Evolutionary conservation across 129 eudicot genomes (phyloP).

Genomic region (Flaveria linearis): DNA sequence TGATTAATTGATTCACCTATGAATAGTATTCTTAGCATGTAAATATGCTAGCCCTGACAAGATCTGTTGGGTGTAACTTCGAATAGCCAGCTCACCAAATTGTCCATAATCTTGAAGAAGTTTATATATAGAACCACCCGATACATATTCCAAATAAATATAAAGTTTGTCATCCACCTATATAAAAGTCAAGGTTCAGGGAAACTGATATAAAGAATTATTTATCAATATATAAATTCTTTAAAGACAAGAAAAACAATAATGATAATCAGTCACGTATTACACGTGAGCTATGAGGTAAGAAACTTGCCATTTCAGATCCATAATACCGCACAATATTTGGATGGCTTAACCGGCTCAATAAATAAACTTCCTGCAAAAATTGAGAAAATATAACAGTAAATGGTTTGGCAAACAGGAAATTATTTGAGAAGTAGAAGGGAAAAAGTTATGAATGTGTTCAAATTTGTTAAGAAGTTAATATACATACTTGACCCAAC

Average conservation of each 20-base stretch:
- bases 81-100: constrained; percentile 83
- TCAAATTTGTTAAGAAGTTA: constrained; percentile 16
- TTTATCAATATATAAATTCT: constrained; percentile 5
- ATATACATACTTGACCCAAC: constrained; percentile 72
- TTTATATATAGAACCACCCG: constrained; percentile 94
- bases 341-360: constrained; percentile 93
- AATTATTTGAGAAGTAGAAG: background rate
- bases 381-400: constrained; percentile 19
- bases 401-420: constrained; percentile 9
- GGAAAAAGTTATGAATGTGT: constrained; percentile 13
- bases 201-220: background rate
- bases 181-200: constrained; percentile 19
- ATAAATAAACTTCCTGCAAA: constrained; percentile 72
- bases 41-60: constrained; percentile 92
- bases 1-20: constrained; percentile 49
- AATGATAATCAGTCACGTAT: constrained; percentile 2
- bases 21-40: constrained; percentile 82
- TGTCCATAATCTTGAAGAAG: constrained; percentile 94
- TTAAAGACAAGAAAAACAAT: background rate
- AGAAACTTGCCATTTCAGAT: constrained; percentile 66
- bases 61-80: constrained; percentile 91
- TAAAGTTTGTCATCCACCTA: constrained; percentile 92
- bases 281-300: constrained; percentile 14
- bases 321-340: constrained; percentile 96
- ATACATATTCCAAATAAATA: constrained; percentile 92